Conservation (phyloP, 257 asterid genomes). For the Dorcoceras hygrometricum region DNA sequence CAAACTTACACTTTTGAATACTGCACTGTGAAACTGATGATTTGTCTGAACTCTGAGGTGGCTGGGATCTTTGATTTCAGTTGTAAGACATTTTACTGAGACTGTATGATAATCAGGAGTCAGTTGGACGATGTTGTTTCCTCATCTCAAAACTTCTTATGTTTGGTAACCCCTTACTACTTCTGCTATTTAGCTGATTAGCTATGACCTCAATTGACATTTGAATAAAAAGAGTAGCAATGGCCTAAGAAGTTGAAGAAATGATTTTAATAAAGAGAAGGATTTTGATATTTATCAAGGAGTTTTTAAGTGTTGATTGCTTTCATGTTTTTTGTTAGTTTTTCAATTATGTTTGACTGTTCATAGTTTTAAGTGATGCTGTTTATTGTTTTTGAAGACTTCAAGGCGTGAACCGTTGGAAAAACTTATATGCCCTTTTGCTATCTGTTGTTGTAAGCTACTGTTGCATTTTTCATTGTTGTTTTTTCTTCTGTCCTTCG, state of each 20-base stretch:
- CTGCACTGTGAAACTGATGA: neutral
- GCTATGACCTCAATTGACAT: neutral
- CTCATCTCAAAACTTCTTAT: neutral
- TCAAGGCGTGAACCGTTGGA: neutral
- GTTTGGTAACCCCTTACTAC: neutral
- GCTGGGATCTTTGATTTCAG: neutral
- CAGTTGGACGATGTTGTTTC: slow-evolving; percentile 5
- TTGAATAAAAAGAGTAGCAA: neutral
- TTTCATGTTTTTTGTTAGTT: neutral
- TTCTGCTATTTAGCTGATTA: neutral
- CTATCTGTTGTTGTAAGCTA: neutral
- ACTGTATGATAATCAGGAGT: slow-evolving; percentile 1
- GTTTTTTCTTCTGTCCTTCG: neutral
- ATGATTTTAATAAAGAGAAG: neutral
- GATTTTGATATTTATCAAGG: neutral
- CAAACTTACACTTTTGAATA: too few relatives aligned
- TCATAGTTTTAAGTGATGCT: neutral
- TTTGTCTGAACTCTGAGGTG: neutral
- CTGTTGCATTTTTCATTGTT: neutral
- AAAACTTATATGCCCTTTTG: neutral
- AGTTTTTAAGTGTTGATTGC: neutral
- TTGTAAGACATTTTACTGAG: neutral
- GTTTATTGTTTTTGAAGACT: too few relatives aligned
- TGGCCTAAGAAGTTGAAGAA: slow-evolving; percentile 3
- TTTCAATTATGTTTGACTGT: neutral